Evolutionary conservation across 352 stramenopile genomes (phyloP).

Genomic region (Thraustochytrium sp.): DNA sequence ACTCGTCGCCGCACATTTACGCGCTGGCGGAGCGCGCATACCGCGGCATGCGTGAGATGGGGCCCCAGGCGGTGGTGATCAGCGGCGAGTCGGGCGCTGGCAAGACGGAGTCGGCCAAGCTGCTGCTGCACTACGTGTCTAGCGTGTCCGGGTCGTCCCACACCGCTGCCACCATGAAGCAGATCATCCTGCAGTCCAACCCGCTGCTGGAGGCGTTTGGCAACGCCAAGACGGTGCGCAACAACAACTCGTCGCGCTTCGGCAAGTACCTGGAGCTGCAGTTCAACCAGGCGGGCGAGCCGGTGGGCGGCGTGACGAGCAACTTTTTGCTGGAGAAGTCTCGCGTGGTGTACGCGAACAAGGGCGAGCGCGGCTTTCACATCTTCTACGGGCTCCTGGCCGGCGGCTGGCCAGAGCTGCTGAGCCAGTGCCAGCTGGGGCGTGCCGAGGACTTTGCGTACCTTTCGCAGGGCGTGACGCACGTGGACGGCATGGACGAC

Average conservation of each 20-base stretch:
- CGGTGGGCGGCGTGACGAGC: constrained; percentile 71
- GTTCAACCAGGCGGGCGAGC: constrained; percentile 67
- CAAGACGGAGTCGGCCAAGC: constrained; percentile 94
- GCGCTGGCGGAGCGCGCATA: constrained; percentile 80
- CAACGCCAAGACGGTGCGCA: constrained; percentile 93
- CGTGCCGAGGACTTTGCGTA: constrained; percentile 16
- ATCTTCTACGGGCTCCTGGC: constrained; percentile 80
- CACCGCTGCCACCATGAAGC: constrained; percentile 44
- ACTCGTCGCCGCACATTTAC: constrained; percentile 72
- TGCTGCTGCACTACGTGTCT: constrained; percentile 84
- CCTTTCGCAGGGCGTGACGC: constrained; percentile 31
- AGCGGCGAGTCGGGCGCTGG: constrained; percentile 83
- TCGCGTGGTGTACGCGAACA: constrained; percentile 69
- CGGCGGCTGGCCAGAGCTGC: constrained; percentile 26
- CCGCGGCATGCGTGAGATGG: constrained; percentile 62
- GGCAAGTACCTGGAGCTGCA: constrained; percentile 96
- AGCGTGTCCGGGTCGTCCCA: constrained; percentile 37
- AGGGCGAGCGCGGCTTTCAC: constrained; percentile 81
- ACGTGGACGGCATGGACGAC: constrained; percentile 80
- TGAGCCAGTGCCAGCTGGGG: constrained; percentile 30
- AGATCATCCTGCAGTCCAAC: constrained; percentile 84
- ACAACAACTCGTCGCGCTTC: constrained; percentile 93
- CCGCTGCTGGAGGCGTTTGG: constrained; percentile 97
- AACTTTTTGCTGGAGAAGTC: constrained; percentile 86
- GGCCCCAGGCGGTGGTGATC: constrained; percentile 77